Base-by-base conservation (phyloP, 2,329 filamentous ascomycete species). In the Botrytis hyacinthi region DNA sequence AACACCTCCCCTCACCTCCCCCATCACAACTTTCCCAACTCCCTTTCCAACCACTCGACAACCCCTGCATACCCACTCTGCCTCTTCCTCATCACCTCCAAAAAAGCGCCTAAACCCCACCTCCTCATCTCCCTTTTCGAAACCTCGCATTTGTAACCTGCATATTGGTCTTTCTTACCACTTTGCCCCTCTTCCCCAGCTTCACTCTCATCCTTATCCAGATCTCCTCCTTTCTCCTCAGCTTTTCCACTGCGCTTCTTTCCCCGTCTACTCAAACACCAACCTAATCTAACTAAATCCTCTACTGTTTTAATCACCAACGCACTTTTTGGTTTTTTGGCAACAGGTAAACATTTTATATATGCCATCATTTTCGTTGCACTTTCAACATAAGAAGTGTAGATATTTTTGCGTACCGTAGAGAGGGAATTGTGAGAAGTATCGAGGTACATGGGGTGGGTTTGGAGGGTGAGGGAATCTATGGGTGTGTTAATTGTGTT, bases 371-470 rank as follows among this genome's bases (percentile, higher is more conserved):
- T 88, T 83, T 95, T 97, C 83, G 89, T 90, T 14, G 93, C 94
- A 10, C 92, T 90, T 81, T 97, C 93, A 29, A 85, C 79, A 78
- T 98, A 95, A 46, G 90, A 90, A n/a, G 87, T 86, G 78, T 91
- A 88, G 5, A 98, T 84, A 77, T 96, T 97, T n/a, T 83, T 82
- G 7, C 95, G 84, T 20, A 96, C 92, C 0, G 90, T 93, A 6
- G 81, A 77, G 12, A 87, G 80, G 5, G 90, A 88, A 83, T 98
- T 98, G 84, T 95, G 91, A 5, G 86, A 83, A 7, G 92, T 93
- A 81, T 97, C 94, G 78, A 93, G 91, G 81, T 94, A 92, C 90
- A 97, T 95, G 68, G 89, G 85, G 78, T 96, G 92, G 70, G 94
- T 91, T 80, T 97, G 93, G 70, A 96, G 90, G 81, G 94, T 95